Percentiles rank a stretch among this genome's conserved stretches.
phyloP scores from a whole-genome alignment of 1,284 basidiomycete genomes.

The Cutaneotrichosporon dermatis region DNA sequence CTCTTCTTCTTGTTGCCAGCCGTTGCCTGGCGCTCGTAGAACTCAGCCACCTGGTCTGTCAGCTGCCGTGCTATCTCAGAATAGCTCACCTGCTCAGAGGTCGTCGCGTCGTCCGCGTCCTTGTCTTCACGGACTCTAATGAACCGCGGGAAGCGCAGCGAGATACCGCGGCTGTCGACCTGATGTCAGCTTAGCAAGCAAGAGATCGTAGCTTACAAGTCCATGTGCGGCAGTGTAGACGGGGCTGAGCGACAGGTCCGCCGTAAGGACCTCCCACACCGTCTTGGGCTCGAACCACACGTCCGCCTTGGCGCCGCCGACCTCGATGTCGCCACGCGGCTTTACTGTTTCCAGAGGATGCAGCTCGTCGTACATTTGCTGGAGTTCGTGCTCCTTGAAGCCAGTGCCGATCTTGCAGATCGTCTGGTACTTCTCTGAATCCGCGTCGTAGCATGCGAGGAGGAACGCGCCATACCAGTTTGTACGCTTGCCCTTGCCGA shows the following conservation, averaged over 20 bases:
- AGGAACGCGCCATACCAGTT: conserved; percentile 94
- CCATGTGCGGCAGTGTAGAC: conserved; percentile 97
- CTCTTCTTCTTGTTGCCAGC: conserved; percentile 62
- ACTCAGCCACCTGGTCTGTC: conserved; percentile 73
- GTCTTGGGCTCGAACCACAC: conserved; percentile 92
- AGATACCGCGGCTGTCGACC: conserved; percentile 86
- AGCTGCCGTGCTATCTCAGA: not conserved
- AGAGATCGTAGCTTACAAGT: conserved; percentile 57
- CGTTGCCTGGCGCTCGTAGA: conserved; percentile 85
- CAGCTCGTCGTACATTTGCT: conserved; percentile 75
- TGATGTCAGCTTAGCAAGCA: conserved; percentile 35
- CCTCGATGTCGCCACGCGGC: conserved; percentile 67
- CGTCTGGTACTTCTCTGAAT: conserved; percentile 86
- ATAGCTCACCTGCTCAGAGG: conserved; percentile 64
- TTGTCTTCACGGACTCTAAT: conserved; percentile 91
- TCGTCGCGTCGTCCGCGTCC: conserved; percentile 81
- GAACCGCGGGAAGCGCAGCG: conserved; percentile 92
- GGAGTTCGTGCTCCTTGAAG: conserved; percentile 86
- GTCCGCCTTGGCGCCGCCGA: conserved; percentile 87
- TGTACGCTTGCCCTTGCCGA: conserved; percentile 96
- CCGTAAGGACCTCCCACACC: conserved; percentile 97
- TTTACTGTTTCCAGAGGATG: conserved; percentile 64
- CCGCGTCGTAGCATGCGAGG: conserved; percentile 87
- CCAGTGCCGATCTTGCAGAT: conserved; percentile 99
- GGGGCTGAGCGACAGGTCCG: conserved; percentile 93